Base-by-base conservation (phyloP, 495 filamentous ascomycete species). In the Neurospora discreta region DNA sequence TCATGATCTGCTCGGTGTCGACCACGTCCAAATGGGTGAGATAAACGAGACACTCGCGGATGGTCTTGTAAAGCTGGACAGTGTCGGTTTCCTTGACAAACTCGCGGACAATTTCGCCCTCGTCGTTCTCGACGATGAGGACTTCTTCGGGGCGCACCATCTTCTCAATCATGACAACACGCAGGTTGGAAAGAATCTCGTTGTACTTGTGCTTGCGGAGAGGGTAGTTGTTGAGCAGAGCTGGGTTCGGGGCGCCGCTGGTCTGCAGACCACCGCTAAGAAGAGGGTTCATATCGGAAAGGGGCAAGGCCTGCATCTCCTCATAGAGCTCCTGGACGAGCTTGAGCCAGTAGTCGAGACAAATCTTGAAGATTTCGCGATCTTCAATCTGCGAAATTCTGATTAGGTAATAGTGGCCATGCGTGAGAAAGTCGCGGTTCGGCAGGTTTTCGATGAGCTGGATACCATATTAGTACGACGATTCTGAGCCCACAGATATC, bases 71-170 rank as follows among this genome's bases (percentile, higher is more conserved):
- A 0, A 99, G 88, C 81, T 99, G 95, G 33, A 99, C 98, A 0
- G 95, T 98, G 79, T 99, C 95, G 76, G 93, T 95, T 77, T 99
- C 95, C 84, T 98, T 99, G 73, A 99, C 95, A 74, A 99, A 98
- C 81, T 98, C 95, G 70, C 95, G 92, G 26, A 99, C 96, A 73
- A 99, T 98, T 79, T 99, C 95, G 60, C 96, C 95, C 81, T 99
- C 95, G 74, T 99, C 95, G 79, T 99, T 99, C 81, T 99, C 95
- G 7, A 99, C 96, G 77, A 99, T 94, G 73, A 99, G 80, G n/a
- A 99, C 96, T 83, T 98, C 96, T 82, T 99, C 95, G 7, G 95
- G 95, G 42, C 93, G 86, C 38, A 98, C 95, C 95, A 99, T 98
- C 82, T 97, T 97, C 84, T 99, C 95, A 74, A 99, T 98, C 95